Percentiles rank a stretch among this genome's conserved stretches.
Evolutionary conservation across 306 rosid species (phyloP).

Genomic region (Cotoneaster glaucophyllus): DNA sequence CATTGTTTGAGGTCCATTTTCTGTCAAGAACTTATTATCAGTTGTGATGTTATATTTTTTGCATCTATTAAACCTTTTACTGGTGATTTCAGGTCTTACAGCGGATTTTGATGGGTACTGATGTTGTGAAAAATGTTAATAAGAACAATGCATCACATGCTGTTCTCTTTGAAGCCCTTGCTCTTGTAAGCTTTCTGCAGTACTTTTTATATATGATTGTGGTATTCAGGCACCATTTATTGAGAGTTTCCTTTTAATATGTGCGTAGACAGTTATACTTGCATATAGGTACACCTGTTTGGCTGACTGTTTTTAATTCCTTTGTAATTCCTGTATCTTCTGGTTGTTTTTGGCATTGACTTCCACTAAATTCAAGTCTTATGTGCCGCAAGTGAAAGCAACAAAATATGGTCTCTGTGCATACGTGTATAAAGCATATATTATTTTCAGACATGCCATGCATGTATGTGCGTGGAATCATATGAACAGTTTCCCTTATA

Average conservation of each 20-base stretch:
- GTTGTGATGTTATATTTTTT: neutral
- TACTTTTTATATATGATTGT: neutral
- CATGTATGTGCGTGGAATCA: neutral
- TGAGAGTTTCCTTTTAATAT: neutral
- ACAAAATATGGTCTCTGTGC: neutral
- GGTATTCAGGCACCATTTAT: neutral
- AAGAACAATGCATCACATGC: conserved; percentile 99
- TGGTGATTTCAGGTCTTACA: conserved; percentile 78
- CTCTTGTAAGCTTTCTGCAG: conserved; percentile 62
- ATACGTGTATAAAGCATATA: neutral
- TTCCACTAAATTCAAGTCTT: neutral
- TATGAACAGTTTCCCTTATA: neutral
- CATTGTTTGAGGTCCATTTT: conserved; percentile 81
- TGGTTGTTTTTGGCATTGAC: neutral
- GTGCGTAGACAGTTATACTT: neutral
- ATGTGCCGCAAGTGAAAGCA: neutral
- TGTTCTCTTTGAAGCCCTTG: conserved; percentile 99
- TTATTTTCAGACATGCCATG: neutral
- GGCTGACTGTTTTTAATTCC: neutral
- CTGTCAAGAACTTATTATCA: conserved; percentile 3
- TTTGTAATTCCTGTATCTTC: neutral
- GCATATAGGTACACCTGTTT: neutral
- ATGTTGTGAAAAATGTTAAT: conserved; percentile 98
- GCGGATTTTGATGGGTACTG: conserved; percentile 97
- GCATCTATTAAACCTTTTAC: conserved; percentile 25